Evolutionary conservation across 208 protist genomes (phyloP).

Genomic region (Trypanosoma lewisi): DNA sequence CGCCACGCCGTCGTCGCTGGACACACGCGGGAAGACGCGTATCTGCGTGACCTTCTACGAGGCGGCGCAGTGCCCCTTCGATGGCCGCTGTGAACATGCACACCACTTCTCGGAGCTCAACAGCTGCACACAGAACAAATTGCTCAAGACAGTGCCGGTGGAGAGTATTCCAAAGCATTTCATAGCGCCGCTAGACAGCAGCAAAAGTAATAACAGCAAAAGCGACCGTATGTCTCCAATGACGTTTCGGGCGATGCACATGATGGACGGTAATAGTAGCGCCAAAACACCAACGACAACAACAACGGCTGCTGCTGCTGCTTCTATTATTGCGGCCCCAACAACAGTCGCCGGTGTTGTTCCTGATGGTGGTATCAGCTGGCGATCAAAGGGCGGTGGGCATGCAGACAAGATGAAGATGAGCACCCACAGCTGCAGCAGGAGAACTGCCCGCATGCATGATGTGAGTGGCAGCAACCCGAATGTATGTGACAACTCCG

Average conservation of each 20-base stretch:
- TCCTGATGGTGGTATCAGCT: not conserved
- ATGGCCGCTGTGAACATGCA: constrained; percentile 58
- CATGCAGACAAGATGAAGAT: constrained; percentile 1
- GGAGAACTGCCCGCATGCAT: not conserved
- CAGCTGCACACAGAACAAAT: constrained; percentile 40
- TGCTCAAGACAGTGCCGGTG: constrained; percentile 55
- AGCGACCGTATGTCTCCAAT: not conserved
- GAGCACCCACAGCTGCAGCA: not conserved
- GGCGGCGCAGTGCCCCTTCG: constrained; percentile 55
- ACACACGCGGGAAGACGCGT: constrained; percentile 35
- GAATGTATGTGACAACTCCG: constrained; percentile 14
- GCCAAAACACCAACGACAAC: too few relatives aligned
- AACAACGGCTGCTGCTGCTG: too few relatives aligned
- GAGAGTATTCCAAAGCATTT: constrained; percentile 68
- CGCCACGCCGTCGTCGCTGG: not conserved
- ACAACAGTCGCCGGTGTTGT: too few relatives aligned
- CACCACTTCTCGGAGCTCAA: constrained; percentile 71
- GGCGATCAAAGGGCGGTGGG: not conserved
- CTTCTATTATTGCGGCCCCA: too few relatives aligned
- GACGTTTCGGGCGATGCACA: not conserved
- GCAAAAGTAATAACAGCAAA: not conserved
- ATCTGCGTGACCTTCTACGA: constrained; percentile 79
- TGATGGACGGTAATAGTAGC: not conserved
- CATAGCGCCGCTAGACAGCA: constrained; percentile 14
- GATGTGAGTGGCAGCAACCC: constrained; percentile 9